Evolutionary conservation across 352 stramenopile species (phyloP), one percentile per base, ranked within the genome.

Genomic region (Phytopythium montanum): DNA sequence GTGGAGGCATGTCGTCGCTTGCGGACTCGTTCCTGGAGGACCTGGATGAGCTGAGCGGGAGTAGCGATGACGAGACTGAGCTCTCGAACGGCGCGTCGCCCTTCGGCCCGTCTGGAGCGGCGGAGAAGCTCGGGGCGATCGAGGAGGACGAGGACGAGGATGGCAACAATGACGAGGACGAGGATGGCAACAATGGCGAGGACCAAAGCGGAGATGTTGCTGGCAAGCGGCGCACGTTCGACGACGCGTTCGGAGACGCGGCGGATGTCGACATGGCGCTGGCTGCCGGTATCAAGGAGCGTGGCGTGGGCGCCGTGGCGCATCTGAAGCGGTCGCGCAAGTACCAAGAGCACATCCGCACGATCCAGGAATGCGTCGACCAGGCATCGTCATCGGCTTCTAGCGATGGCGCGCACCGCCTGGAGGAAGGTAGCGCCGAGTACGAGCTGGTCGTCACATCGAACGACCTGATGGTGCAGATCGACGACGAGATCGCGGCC

Each of bases 381-480:
- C 59, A 60, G 14, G 28, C 56, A 18, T 25, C 39, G 3, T n/a
- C 39, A 3, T 25, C 42, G 42, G n/a, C n/a, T 16, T 29, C 42
- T 9, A 46, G 70, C 39, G 44, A 67, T 52, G 68, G 61, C 16
- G 62, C 69, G 0, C 65, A 75, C 42, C 56, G 68, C n/a, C 67
- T 92, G 44, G 68, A 76, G 19, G 73, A 94, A 65, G 85, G 87
- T 36, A 80, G 66, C 12, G 61, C 56, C 25, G 86, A 95, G 69
- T 96, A 95, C 67, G 72, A 90, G 8, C 60, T 96, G 23, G 77
- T 96, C 54, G 83, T 97, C 49, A 94, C 85, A 25, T 94, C 92
- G 31, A 98, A 98, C 68, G 88, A 95, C 61, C 71, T 97, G 45
- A 94, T 98, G 75, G 80, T 93, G 52, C 80, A 96, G 54, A 97